phyloP scores from a whole-genome alignment of 1,284 basidiomycete genomes.

The Moesziomyces aphidis region DNA sequence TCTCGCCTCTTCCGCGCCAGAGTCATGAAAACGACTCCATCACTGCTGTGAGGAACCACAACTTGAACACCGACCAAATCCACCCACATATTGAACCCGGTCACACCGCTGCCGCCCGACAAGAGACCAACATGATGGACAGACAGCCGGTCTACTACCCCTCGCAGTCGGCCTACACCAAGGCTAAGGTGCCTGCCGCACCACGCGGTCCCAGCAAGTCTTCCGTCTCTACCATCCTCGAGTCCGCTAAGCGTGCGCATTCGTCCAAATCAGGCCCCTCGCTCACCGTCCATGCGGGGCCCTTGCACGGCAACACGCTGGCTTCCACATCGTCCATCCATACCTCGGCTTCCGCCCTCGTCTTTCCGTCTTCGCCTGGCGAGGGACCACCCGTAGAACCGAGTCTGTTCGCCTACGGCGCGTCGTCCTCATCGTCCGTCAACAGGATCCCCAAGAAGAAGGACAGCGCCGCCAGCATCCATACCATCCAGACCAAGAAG shows the following conservation, averaged over 20 bases:
- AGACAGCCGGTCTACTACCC: conserved; percentile 15
- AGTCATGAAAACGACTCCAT: conserved; percentile 36
- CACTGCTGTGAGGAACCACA: conserved; percentile 35
- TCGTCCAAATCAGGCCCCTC: conserved; percentile 5
- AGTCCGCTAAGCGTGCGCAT: conserved; percentile 32
- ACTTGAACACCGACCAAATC: background rate
- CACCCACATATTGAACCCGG: background rate
- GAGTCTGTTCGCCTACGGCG: conserved; percentile 39
- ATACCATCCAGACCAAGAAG: conserved; percentile 22
- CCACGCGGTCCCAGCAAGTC: conserved; percentile 13
- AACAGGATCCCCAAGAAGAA: conserved; percentile 22
- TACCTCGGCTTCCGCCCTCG: conserved; percentile 1
- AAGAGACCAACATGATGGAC: conserved; percentile 16
- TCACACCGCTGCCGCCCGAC: background rate
- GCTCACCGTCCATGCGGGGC: background rate
- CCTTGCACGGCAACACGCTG: conserved; percentile 30
- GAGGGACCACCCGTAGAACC: conserved; percentile 40
- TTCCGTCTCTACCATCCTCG: conserved; percentile 42
- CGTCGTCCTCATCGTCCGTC: conserved; percentile 3
- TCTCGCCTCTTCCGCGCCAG: background rate
- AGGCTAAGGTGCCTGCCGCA: conserved; percentile 9
- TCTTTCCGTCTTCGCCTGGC: conserved; percentile 11
- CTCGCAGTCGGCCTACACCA: conserved; percentile 11
- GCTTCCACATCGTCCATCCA: conserved; percentile 12
- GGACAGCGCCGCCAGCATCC: conserved; percentile 27